Evolutionary conservation across 306 rosid species (phyloP), one percentile per base, ranked within the genome.

Genomic region (Pterocarpus macrocarpus): DNA sequence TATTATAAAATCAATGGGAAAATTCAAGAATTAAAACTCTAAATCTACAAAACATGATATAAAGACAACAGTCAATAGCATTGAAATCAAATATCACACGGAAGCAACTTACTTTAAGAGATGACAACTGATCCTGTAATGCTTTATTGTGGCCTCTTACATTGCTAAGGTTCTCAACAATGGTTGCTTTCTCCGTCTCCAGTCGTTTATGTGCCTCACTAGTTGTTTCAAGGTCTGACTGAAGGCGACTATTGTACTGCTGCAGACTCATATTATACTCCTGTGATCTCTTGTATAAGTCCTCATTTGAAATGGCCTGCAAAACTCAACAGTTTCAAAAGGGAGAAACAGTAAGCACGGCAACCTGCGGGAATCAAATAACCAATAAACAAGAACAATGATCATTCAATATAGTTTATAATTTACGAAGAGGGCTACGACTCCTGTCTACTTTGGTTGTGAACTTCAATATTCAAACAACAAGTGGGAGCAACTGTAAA

Each of bases 201-300:
- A 90, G 86, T 36, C 89, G 85, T 69, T 87, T 93, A 43, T 86
- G 92, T 55, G 95, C 90, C 81, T 93, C 93, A 2, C 82, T 90
- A 61, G 80, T 75, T 52, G 83, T 80, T 82, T 91, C 92, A 62
- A 90, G 91, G 79, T 91, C 94, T 50, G 85, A 89, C 68, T 93
- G 97, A 69, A 95, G 97, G 75, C 91, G 89, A 71, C 93, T 87
- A 17, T 91, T 95, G 77, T 93, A 92, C 82, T 89, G 95, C 33
- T 95, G 98, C 39, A 95, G 84, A 79, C 94, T 90, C 84, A 91
- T 90, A 74, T 95, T 95, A 74, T 91, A 95, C 89, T 95, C 98
- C 71, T 95, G 94, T 5, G 91, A 90, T 67, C 93, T 87, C 53
- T 87, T 90, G 90, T 93, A 89, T 83, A 90, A 77, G 80, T 91